Conservation (phyloP, 164 flowering plant genomes). For the Tetrastigma voinierianum region DNA sequence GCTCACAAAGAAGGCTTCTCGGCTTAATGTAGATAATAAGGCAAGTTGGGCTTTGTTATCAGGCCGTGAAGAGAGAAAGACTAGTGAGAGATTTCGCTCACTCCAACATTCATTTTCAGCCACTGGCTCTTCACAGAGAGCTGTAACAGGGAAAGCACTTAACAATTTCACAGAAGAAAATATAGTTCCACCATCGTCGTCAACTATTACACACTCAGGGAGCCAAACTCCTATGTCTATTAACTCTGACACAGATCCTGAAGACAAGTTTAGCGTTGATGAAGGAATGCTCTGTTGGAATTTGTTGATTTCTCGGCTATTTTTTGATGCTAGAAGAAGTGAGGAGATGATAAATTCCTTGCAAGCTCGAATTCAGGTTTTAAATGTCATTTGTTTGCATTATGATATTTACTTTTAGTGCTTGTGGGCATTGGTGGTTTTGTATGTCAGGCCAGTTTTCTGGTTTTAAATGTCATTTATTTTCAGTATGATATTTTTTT, state of each 20-base stretch:
- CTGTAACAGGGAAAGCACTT: conserved; percentile 24
- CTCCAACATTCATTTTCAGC: conserved; percentile 30
- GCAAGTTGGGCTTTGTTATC: conserved; percentile 22
- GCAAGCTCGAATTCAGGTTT: conserved; percentile 80
- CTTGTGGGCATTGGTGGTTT: conserved; percentile 11
- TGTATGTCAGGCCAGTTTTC: conserved; percentile 18
- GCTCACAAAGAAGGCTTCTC: conserved; percentile 67
- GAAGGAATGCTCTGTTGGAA: conserved; percentile 90
- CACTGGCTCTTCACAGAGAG: conserved; percentile 12
- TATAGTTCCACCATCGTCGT: conserved; percentile 20
- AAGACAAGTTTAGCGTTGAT: conserved; percentile 47
- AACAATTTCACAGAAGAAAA: conserved; percentile 34
- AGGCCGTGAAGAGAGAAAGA: conserved; percentile 51
- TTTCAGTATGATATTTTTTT: not conserved
- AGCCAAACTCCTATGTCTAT: conserved; percentile 43
- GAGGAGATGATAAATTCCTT: conserved; percentile 40
- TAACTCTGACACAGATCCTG: conserved; percentile 52
- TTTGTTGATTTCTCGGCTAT: conserved; percentile 76
- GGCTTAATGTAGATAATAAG: conserved; percentile 42
- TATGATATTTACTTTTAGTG: not conserved
- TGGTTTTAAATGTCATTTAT: conserved; percentile 63
- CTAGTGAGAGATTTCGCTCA: conserved; percentile 34
- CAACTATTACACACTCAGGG: conserved; percentile 28
- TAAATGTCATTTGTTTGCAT: not conserved
- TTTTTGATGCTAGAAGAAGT: conserved; percentile 77